Conservation (phyloP, 257 asterid species). For the Lycium ferocissimum region DNA sequence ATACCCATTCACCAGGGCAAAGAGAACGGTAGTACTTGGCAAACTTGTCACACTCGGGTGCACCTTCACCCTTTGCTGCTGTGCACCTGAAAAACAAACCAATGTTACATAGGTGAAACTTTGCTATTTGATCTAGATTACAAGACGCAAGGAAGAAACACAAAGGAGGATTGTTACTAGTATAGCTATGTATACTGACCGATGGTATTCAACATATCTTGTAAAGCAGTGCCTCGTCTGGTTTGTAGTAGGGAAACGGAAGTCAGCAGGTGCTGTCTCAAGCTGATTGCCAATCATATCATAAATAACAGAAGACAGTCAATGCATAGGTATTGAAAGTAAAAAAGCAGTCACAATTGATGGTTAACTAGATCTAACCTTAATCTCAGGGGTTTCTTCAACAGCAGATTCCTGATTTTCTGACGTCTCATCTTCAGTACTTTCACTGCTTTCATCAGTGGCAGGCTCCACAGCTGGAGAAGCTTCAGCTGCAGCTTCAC, state of each 20-base stretch:
- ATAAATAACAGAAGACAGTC: not conserved
- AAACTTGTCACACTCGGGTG: constrained; percentile 91
- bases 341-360: constrained; percentile 6
- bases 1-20: constrained; percentile 99
- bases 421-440: constrained; percentile 53
- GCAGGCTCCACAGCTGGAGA: constrained; percentile 53
- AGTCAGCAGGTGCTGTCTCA: constrained; percentile 97
- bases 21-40: constrained; percentile 94
- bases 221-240: constrained; percentile 98
- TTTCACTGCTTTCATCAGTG: constrained; percentile 52
- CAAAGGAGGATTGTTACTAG: not conserved
- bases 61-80: constrained; percentile 93
- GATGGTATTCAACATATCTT: constrained; percentile 87
- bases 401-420: constrained; percentile 62
- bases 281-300: constrained; percentile 52
- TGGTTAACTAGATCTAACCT: constrained; percentile 47
- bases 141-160: constrained; percentile 15
- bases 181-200: constrained; percentile 51
- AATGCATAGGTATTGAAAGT: not conserved
- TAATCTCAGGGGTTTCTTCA: constrained; percentile 70
- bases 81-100: constrained; percentile 62
- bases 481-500: constrained; percentile 51
- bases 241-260: constrained; percentile 96
- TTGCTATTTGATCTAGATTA: not conserved
- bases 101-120: constrained; percentile 18